phyloP scores from a whole-genome alignment of 495 filamentous ascomycete species.

The Tricharina praecox region DNA sequence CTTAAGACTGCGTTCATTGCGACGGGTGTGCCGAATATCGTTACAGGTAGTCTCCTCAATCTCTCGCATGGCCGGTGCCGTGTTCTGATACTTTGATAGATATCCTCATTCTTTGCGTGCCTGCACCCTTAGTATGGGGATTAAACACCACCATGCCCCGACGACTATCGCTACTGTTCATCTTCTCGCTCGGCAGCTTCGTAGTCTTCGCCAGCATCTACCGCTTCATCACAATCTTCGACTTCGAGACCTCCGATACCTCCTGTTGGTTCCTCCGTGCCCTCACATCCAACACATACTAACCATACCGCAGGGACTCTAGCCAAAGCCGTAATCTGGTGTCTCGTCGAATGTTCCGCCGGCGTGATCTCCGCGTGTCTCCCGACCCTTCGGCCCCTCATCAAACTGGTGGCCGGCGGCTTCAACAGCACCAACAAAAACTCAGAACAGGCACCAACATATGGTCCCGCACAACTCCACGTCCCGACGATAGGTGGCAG shows the following conservation, averaged over 20 bases:
- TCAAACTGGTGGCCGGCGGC: slow-evolving; percentile 14
- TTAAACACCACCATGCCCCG: slow-evolving; percentile 31
- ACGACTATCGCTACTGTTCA: slow-evolving; percentile 29
- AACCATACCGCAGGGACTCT: slow-evolving; percentile 13
- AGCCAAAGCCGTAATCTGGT: slow-evolving; percentile 32
- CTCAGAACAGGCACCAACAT: background rate
- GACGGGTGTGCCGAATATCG: slow-evolving; percentile 33
- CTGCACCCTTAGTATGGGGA: slow-evolving; percentile 32
- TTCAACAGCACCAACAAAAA: slow-evolving; percentile 6
- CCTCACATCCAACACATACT: background rate
- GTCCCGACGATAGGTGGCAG: background rate
- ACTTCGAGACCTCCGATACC: slow-evolving; percentile 3
- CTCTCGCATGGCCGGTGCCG: too few species aligned
- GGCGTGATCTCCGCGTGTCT: slow-evolving; percentile 34
- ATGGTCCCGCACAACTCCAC: background rate
- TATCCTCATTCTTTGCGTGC: slow-evolving; percentile 28
- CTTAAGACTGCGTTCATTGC: slow-evolving; percentile 30
- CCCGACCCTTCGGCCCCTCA: slow-evolving; percentile 30
- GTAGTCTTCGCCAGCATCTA: background rate
- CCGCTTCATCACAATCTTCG: slow-evolving; percentile 4
- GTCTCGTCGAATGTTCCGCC: slow-evolving; percentile 32
- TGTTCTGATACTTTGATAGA: too few species aligned
- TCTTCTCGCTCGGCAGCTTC: slow-evolving; percentile 33
- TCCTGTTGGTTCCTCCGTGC: background rate
- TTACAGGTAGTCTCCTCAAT: too few species aligned